These are phyloP conservation scores for Arthrobotrys sinensis DNA, from an alignment of 2,329 filamentous ascomycete species.

Conservation along the genomic window DNA sequence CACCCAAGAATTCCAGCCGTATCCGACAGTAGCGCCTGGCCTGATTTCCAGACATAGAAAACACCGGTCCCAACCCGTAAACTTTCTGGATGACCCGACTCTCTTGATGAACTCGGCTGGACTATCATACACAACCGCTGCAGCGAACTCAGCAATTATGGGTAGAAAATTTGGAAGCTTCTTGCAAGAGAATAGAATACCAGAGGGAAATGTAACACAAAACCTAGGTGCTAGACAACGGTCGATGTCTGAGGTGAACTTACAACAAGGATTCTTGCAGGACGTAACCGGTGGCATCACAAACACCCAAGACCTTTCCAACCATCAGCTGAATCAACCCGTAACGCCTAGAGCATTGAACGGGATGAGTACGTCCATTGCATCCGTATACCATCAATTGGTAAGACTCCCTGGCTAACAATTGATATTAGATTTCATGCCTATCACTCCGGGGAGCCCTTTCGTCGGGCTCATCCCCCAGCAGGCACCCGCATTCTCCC, in stretches of 20 bases:
- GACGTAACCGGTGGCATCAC: slow-evolving; percentile 57
- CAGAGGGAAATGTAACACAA: slow-evolving; percentile 49
- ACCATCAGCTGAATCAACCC: slow-evolving; percentile 48
- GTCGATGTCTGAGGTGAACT: slow-evolving; percentile 58
- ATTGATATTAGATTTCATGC: slow-evolving; percentile 39
- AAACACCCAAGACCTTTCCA: slow-evolving; percentile 52
- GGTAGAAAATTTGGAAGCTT: slow-evolving; percentile 58
- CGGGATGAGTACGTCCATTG: slow-evolving; percentile 51
- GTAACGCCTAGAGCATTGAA: slow-evolving; percentile 50
- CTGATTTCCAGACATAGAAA: slow-evolving; percentile 58
- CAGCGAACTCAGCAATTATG: slow-evolving; percentile 48
- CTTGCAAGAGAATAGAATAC: slow-evolving; percentile 60
- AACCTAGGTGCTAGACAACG: slow-evolving; percentile 49
- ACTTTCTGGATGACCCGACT: slow-evolving; percentile 56
- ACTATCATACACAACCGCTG: slow-evolving; percentile 41
- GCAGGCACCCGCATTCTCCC: slow-evolving; percentile 47
- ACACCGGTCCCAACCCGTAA: slow-evolving; percentile 55
- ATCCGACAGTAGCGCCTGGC: slow-evolving; percentile 44
- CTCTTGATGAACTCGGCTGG: slow-evolving; percentile 49
- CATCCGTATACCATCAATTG: not conserved
- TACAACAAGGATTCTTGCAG: slow-evolving; percentile 57
- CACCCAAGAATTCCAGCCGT: slow-evolving; percentile 54
- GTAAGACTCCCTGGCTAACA: slow-evolving; percentile 19
- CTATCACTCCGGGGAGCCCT: slow-evolving; percentile 54
- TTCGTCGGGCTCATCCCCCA: slow-evolving; percentile 50